phyloP scores from a whole-genome alignment of 2,329 filamentous ascomycete species.

The Cercospora zeina region DNA sequence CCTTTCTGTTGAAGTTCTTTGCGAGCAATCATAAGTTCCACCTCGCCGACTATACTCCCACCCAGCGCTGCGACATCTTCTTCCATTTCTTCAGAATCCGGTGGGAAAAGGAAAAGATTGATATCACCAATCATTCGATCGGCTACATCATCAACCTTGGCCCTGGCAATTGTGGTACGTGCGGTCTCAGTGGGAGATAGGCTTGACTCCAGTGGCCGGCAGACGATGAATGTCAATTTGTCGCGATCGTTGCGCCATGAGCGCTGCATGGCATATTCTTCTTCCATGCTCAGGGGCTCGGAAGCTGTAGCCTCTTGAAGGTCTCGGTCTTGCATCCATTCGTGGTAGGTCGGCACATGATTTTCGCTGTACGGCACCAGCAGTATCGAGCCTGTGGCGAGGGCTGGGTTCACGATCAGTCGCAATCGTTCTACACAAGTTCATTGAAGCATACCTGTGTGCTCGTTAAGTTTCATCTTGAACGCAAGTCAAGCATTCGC shows the following conservation, averaged over 20 bases:
- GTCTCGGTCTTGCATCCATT: constrained; percentile 86
- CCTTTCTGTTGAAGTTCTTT: constrained; percentile 60
- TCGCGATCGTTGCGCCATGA: constrained; percentile 80
- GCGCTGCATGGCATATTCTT: constrained; percentile 89
- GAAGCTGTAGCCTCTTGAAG: constrained; percentile 86
- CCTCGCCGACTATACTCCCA: constrained; percentile 60
- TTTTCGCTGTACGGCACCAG: constrained; percentile 80
- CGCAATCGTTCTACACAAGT: background rate
- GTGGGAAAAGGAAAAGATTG: constrained; percentile 68
- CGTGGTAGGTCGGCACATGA: constrained; percentile 81
- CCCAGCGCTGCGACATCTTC: constrained; percentile 45
- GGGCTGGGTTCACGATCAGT: constrained; percentile 21
- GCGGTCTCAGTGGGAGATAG: background rate
- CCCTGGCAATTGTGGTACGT: constrained; percentile 32
- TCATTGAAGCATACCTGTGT: constrained; percentile 38
- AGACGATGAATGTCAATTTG: constrained; percentile 91
- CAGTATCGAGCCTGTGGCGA: constrained; percentile 61
- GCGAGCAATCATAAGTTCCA: constrained; percentile 84
- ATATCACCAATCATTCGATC: constrained; percentile 53
- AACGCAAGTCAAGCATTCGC: background rate
- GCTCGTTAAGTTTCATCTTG: constrained; percentile 47
- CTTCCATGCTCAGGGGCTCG: constrained; percentile 72
- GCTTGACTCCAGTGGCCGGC: constrained; percentile 47
- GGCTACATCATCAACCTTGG: constrained; percentile 56
- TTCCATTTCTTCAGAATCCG: constrained; percentile 49